Evolutionary conservation across 2,329 filamentous ascomycete genomes (phyloP).

Genomic region (Acephala macrosclerotiorum): DNA sequence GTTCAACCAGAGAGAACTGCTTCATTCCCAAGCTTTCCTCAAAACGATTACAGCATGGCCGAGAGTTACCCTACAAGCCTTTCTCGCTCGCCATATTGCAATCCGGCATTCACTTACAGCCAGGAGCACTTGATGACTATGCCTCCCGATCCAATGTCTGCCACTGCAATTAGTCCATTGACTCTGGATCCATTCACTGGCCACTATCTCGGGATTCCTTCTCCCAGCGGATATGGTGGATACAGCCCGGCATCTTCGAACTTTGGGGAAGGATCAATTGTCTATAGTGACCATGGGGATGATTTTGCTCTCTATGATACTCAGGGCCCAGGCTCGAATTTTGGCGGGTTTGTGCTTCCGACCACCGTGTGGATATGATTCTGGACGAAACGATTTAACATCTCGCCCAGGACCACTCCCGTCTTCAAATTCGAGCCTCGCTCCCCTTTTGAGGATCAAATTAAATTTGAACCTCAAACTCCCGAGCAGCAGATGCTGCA

Average conservation of each 20-base stretch:
- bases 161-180: slow-evolving; percentile 60
- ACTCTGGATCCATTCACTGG: slow-evolving; percentile 60
- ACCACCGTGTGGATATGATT: slow-evolving; percentile 46
- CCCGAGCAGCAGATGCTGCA: slow-evolving; percentile 29
- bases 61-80: slow-evolving; percentile 52
- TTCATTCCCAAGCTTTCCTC: slow-evolving; percentile 67
- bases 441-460: slow-evolving; percentile 27
- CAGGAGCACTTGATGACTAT: slow-evolving; percentile 67
- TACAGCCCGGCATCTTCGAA: slow-evolving; percentile 69
- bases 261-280: slow-evolving; percentile 66
- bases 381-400: slow-evolving; percentile 45
- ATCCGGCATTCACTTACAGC: slow-evolving; percentile 69
- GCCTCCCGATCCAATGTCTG: slow-evolving; percentile 55
- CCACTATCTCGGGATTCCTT: slow-evolving; percentile 70
- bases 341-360: slow-evolving; percentile 47
- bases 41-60: slow-evolving; percentile 60
- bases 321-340: slow-evolving; percentile 42
- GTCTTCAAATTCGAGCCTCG: slow-evolving; percentile 39
- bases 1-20: slow-evolving; percentile 63
- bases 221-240: slow-evolving; percentile 60
- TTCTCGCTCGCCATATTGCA: slow-evolving; percentile 61
- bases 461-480: slow-evolving; percentile 39
- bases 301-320: slow-evolving; percentile 46
- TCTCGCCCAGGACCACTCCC: slow-evolving; percentile 43
- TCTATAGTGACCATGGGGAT: slow-evolving; percentile 69